phyloP scores from a whole-genome alignment of 768 basidiomycete genomes.

The Leccinellum luteum region DNA sequence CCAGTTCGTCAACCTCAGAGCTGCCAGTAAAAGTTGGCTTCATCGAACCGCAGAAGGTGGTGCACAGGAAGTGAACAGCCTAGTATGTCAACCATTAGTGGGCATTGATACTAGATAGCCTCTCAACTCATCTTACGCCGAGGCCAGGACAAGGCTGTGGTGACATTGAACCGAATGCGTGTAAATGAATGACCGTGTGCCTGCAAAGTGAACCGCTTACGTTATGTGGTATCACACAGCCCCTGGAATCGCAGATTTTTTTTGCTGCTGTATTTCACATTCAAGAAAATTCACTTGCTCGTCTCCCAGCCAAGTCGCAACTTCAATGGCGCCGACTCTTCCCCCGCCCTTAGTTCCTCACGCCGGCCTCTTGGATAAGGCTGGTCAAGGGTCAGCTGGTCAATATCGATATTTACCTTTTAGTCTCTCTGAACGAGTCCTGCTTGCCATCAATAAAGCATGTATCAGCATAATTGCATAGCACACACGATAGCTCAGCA shows the following conservation, averaged over 20 bases:
- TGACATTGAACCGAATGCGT: not conserved
- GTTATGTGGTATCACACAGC: not conserved
- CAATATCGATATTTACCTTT: not conserved
- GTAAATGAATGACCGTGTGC: not conserved
- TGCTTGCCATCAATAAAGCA: not conserved
- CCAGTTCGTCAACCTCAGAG: not conserved
- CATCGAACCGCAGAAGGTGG: not conserved
- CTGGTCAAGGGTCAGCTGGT: not conserved
- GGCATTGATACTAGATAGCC: not conserved
- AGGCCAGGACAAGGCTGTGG: constrained; percentile 7
- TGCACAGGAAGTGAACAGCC: constrained; percentile 18
- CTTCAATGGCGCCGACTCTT: constrained; percentile 17
- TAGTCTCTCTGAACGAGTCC: not conserved
- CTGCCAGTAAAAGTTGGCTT: not conserved
- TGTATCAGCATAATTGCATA: not conserved
- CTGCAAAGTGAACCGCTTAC: not conserved
- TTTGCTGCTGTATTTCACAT: too few species aligned
- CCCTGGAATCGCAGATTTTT: not conserved
- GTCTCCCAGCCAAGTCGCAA: constrained; percentile 7
- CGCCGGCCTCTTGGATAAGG: not conserved
- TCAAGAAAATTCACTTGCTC: not conserved
- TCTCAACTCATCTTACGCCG: not conserved
- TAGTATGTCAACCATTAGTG: not conserved
- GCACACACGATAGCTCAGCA: not conserved
- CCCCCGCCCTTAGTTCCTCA: not conserved